Conservation (phyloP, 2,329 filamentous ascomycete genomes). For the Mollisia scopiformis region DNA sequence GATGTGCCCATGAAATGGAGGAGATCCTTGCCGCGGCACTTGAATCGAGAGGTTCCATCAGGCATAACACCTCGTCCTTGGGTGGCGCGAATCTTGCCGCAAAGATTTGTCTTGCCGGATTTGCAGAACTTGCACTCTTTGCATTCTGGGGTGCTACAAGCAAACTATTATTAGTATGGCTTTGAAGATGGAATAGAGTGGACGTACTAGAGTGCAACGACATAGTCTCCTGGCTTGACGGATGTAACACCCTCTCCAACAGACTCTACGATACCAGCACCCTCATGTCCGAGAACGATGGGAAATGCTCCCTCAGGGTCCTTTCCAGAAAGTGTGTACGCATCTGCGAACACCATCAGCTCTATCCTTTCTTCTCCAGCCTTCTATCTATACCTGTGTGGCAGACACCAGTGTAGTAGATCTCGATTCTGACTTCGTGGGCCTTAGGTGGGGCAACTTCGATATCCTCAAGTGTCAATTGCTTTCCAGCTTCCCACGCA, state of each 20-base stretch:
- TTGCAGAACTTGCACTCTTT: slow-evolving; percentile 99
- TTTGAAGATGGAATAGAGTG: slow-evolving; percentile 9
- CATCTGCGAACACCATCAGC: slow-evolving; percentile 57
- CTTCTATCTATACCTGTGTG: slow-evolving; percentile 73
- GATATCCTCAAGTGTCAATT: slow-evolving; percentile 86
- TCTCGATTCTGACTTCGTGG: slow-evolving; percentile 94
- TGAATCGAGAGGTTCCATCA: slow-evolving; percentile 93
- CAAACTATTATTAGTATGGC: slow-evolving; percentile 4
- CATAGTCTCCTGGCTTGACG: slow-evolving; percentile 92
- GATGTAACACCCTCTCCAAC: slow-evolving; percentile 93
- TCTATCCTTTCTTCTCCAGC: neutral
- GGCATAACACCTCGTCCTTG: slow-evolving; percentile 97
- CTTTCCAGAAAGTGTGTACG: slow-evolving; percentile 94
- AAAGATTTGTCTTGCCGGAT: slow-evolving; percentile 98
- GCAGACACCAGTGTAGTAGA: slow-evolving; percentile 98
- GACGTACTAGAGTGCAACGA: slow-evolving; percentile 82
- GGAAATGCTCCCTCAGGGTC: slow-evolving; percentile 96
- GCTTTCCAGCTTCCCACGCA: slow-evolving; percentile 94
- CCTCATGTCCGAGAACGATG: slow-evolving; percentile 86
- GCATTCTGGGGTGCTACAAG: slow-evolving; percentile 86
- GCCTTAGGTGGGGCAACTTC: slow-evolving; percentile 89
- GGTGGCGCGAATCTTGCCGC: slow-evolving; percentile 96
- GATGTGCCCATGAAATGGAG: slow-evolving; percentile 99
- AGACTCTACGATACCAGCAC: slow-evolving; percentile 89
- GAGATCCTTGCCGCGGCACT: slow-evolving; percentile 90